Evolutionary conservation across 768 basidiomycete species (phyloP).

Genomic region (Rhizopogon roseolus): DNA sequence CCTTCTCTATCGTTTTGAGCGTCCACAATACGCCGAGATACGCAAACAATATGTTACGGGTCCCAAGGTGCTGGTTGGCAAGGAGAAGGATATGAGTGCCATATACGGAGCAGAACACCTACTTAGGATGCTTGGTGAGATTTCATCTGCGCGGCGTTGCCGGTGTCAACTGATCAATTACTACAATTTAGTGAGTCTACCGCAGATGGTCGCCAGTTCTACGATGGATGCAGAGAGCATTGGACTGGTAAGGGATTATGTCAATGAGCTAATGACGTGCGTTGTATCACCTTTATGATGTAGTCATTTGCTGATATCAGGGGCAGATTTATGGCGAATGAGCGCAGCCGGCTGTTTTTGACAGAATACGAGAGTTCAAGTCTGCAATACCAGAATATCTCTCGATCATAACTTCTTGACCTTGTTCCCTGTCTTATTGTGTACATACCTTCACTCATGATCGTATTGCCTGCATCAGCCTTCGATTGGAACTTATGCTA

Average conservation of each 20-base stretch:
- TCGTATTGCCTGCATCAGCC: neutral
- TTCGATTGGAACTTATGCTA: neutral
- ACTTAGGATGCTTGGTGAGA: slow-evolving; percentile 83
- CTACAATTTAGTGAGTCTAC: slow-evolving; percentile 71
- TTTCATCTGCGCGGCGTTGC: neutral
- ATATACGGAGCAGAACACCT: slow-evolving; percentile 96
- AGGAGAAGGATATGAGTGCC: slow-evolving; percentile 83
- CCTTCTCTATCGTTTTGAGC: slow-evolving; percentile 91
- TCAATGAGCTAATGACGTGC: slow-evolving; percentile 81
- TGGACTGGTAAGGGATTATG: slow-evolving; percentile 78
- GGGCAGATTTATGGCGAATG: slow-evolving; percentile 71
- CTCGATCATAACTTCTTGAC: slow-evolving; percentile 50
- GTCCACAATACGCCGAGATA: slow-evolving; percentile 85
- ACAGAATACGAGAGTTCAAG: slow-evolving; percentile 75
- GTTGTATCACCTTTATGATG: slow-evolving; percentile 16
- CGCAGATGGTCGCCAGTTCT: slow-evolving; percentile 84
- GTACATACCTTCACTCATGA: neutral
- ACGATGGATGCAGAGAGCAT: slow-evolving; percentile 90
- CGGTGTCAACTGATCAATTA: slow-evolving; percentile 6
- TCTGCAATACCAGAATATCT: slow-evolving; percentile 76
- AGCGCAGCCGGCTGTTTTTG: slow-evolving; percentile 70
- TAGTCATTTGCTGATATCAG: neutral
- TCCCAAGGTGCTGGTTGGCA: slow-evolving; percentile 55
- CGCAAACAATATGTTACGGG: slow-evolving; percentile 72
- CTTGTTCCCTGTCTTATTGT: neutral